Evolutionary conservation across 345 rosid species (phyloP).

Genomic region (Gossypium anomalum): DNA sequence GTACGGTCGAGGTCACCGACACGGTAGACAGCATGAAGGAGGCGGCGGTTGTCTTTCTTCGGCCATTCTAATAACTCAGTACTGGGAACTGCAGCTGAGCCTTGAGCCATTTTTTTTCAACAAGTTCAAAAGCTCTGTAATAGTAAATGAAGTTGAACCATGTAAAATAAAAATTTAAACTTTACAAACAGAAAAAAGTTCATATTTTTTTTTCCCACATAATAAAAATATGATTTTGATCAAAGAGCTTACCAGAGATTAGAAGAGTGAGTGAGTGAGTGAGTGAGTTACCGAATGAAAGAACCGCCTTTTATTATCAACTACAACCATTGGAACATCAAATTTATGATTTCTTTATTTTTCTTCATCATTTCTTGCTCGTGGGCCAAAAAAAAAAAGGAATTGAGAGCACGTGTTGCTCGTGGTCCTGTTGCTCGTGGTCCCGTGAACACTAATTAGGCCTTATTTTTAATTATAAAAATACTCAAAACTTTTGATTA

Average conservation of each 20-base stretch:
- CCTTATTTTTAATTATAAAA: too few relatives aligned
- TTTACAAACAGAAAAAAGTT: neutral
- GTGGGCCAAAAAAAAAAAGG: too few relatives aligned
- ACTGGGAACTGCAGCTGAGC: conserved; percentile 34
- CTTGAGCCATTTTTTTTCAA: conserved; percentile 44
- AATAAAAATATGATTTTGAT: neutral
- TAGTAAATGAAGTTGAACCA: neutral
- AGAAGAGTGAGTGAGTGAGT: neutral
- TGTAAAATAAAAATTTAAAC: neutral
- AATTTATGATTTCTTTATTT: neutral
- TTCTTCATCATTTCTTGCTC: neutral
- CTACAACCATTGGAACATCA: neutral
- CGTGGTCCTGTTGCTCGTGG: too few relatives aligned
- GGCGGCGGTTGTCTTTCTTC: conserved; percentile 79
- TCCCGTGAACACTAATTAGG: too few relatives aligned
- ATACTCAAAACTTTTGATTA: too few relatives aligned
- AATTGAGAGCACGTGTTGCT: too few relatives aligned
- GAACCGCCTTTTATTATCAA: neutral
- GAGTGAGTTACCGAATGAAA: neutral
- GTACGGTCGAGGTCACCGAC: conserved; percentile 92
- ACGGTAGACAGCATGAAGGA: conserved; percentile 83
- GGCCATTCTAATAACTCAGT: conserved; percentile 78
- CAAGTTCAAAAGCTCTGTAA: neutral
- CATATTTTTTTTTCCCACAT: too few relatives aligned
- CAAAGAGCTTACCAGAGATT: neutral